Evolutionary conservation across 2,329 filamentous ascomycete genomes (phyloP).

Genomic region (Acrodontium crateriforme): DNA sequence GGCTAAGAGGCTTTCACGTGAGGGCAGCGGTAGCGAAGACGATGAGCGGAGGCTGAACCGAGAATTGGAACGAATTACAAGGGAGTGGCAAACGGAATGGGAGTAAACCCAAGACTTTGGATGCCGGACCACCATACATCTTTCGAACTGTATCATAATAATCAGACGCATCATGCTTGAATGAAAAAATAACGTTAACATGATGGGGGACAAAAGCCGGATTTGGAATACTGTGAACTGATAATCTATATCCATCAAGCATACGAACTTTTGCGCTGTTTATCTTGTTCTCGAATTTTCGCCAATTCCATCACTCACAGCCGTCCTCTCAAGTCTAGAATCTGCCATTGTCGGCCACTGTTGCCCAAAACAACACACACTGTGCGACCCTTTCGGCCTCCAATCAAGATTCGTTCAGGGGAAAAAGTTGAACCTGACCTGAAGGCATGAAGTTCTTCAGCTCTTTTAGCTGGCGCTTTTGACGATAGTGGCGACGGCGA

Average conservation of each 20-base stretch:
- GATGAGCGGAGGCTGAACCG: conserved; percentile 43
- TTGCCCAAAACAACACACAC: conserved; percentile 42
- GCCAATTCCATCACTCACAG: too few relatives aligned
- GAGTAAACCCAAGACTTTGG: conserved; percentile 29
- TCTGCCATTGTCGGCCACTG: conserved; percentile 39
- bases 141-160: too few relatives aligned
- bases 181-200: too few relatives aligned
- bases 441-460: conserved; percentile 34
- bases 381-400: not conserved
- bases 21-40: conserved; percentile 34
- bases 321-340: conserved; percentile 38
- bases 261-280: too few relatives aligned
- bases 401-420: conserved; percentile 30
- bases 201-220: too few relatives aligned
- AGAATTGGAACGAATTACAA: conserved; percentile 35
- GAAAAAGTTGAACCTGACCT: conserved; percentile 30
- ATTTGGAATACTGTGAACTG: too few relatives aligned
- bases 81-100: conserved; percentile 38
- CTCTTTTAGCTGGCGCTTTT: not conserved
- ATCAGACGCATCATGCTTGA: too few relatives aligned
- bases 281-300: too few relatives aligned
- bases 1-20: conserved; percentile 26
- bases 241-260: too few relatives aligned
- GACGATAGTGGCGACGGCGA: not conserved
- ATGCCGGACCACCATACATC: too few relatives aligned